These are phyloP conservation scores for Ehretia macrophylla DNA, from an alignment of 257 asterid genomes.

Conservation along the genomic window DNA sequence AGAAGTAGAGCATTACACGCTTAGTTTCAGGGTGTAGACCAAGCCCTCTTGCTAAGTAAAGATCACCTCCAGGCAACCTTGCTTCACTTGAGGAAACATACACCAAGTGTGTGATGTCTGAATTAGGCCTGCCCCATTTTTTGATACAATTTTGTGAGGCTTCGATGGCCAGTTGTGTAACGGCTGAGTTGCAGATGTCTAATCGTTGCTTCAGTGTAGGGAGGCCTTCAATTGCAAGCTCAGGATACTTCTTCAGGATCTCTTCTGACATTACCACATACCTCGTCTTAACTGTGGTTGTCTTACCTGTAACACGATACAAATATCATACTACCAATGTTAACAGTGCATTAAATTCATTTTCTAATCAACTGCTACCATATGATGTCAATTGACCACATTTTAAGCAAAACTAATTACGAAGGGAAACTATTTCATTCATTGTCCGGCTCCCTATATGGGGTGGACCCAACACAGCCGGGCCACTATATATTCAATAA, in stretches of 20 bases:
- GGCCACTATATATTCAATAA: too few species aligned
- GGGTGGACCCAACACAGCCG: too few species aligned
- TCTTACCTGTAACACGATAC: slow-evolving; percentile 53
- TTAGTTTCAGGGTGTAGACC: slow-evolving; percentile 64
- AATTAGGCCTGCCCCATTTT: slow-evolving; percentile 67
- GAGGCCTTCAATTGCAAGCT: slow-evolving; percentile 70
- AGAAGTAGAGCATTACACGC: slow-evolving; percentile 74
- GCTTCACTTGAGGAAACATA: slow-evolving; percentile 96
- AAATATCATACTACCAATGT: background rate
- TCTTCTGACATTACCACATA: slow-evolving; percentile 98
- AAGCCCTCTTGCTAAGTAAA: slow-evolving; percentile 81
- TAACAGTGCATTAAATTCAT: background rate
- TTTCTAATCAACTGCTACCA: too few species aligned
- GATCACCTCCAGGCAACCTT: slow-evolving; percentile 93
- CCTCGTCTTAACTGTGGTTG: slow-evolving; percentile 90
- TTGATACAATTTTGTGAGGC: slow-evolving; percentile 75
- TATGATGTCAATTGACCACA: too few species aligned
- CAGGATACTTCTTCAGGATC: slow-evolving; percentile 77
- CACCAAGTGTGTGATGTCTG: slow-evolving; percentile 82
- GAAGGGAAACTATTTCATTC: too few species aligned
- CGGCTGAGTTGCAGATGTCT: slow-evolving; percentile 85
- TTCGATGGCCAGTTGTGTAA: slow-evolving; percentile 85
- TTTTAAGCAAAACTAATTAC: too few species aligned
- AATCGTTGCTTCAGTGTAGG: slow-evolving; percentile 82
- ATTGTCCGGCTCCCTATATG: too few species aligned